Evolutionary conservation across 257 asterid species (phyloP), one percentile per base, ranked within the genome.

Genomic region (Lycium barbarum): DNA sequence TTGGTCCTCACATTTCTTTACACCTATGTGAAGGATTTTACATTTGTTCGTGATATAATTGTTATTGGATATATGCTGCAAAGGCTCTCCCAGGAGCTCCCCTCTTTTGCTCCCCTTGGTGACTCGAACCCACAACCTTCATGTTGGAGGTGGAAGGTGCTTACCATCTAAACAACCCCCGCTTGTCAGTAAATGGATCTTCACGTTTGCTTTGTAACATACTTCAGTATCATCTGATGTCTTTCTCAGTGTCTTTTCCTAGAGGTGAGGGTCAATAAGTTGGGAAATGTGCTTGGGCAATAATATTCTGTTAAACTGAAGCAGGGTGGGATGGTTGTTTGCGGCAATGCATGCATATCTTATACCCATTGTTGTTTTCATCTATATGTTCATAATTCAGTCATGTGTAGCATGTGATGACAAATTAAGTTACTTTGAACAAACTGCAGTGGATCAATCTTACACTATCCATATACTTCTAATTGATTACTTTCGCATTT

Each of bases 221-320:
- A 73, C 40, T 43, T 73, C 40, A 0, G 80, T 38, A 72, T 45
- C 38, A 0, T 72, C 38, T 45, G 57, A 70, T 38, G 78, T 70
- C 54, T 70, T 40, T 4, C 79, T 38, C 79, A 70, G 17, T 40
- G 38, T 70, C 79, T 70, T 70, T 70, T 40, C 79, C 79, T 70
- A 70, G 79, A 9, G 33, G 55, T 18, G 79, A 71, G 79, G 79
- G 35, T 40, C 79, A 71, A 51, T 74, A 74, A 74, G 58, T 74
- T 6, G 8, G n/a, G 81, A 49, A 62, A 74, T 6, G 81, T 74
- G 43, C 62, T 74, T 74, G 13, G 43, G 81, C 81, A 74, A n/a
- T 43, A 73, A 20, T 7, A 6, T 51, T 3, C 63, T 53, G 65
- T 53, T 49, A 2, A 54, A 26, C 1, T 26, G 33, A 65, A 76